Conservation (phyloP, 768 basidiomycete genomes). For the Crepidotus variabilis region DNA sequence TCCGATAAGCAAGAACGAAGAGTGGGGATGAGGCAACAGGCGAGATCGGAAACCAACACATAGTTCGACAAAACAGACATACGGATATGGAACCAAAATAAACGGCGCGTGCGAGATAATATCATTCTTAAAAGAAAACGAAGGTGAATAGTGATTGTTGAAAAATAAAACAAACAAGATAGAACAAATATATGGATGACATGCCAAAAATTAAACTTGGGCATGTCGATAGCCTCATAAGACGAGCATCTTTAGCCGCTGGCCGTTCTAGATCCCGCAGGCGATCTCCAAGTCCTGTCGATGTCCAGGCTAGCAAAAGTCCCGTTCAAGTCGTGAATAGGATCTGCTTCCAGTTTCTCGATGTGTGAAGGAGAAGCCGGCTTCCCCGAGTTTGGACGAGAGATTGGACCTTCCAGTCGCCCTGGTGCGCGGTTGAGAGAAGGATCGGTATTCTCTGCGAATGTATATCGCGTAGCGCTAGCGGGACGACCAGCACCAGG, state of each 20-base stretch:
- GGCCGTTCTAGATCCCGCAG: not conserved
- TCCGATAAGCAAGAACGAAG: constrained; percentile 9
- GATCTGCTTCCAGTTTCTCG: constrained; percentile 41
- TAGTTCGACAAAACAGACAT: not conserved
- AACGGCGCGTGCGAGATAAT: not conserved
- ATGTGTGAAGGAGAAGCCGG: constrained; percentile 19
- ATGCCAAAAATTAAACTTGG: not conserved
- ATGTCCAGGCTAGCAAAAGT: constrained; percentile 74
- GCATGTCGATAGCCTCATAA: not conserved
- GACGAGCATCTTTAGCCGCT: not conserved
- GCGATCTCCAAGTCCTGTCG: constrained; percentile 28
- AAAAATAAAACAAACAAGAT: not conserved
- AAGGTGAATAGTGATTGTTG: not conserved
- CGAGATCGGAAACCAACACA: not conserved
- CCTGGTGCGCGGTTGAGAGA: constrained; percentile 37
- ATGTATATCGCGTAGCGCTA: constrained; percentile 44
- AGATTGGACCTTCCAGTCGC: constrained; percentile 45
- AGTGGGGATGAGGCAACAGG: not conserved
- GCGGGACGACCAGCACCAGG: constrained; percentile 34
- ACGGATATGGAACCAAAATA: not conserved
- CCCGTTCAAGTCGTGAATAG: constrained; percentile 69
- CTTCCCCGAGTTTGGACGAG: constrained; percentile 52
- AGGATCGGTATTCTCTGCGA: constrained; percentile 38
- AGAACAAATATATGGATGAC: not conserved
- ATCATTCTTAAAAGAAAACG: not conserved